Percentiles rank a stretch among this genome's conserved stretches.
Conservation (phyloP, 352 stramenopile genomes). For the Phytophthora pini region DNA sequence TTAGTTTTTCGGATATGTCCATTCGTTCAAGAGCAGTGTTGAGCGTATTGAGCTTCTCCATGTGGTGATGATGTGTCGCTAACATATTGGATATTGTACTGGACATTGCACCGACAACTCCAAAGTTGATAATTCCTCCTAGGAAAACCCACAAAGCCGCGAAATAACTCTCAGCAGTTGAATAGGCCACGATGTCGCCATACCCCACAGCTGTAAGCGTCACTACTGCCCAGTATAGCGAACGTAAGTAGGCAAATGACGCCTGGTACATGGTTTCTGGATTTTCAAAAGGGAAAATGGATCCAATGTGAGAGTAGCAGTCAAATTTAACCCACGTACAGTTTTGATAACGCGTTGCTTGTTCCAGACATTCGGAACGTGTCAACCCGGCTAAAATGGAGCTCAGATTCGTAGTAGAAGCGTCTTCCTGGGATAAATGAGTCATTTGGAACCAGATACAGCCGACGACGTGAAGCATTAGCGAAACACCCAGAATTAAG, state of each 20-base stretch:
- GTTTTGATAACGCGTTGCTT: slow-evolving; percentile 53
- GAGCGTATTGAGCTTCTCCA: slow-evolving; percentile 67
- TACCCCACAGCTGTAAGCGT: slow-evolving; percentile 75
- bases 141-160: slow-evolving; percentile 70
- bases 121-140: slow-evolving; percentile 79
- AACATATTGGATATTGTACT: slow-evolving; percentile 73
- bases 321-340: slow-evolving; percentile 79
- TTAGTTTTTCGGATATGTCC: slow-evolving; percentile 47
- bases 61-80: slow-evolving; percentile 56
- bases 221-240: slow-evolving; percentile 76
- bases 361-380: slow-evolving; percentile 44
- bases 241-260: slow-evolving; percentile 69
- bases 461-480: slow-evolving; percentile 58
- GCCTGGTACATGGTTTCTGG: slow-evolving; percentile 44
- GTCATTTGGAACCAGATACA: slow-evolving; percentile 72
- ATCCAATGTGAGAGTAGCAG: slow-evolving; percentile 59
- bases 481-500: slow-evolving; percentile 56
- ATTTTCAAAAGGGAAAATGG: slow-evolving; percentile 39
- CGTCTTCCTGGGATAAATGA: neutral
- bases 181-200: slow-evolving; percentile 39
- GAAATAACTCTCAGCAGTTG: slow-evolving; percentile 68
- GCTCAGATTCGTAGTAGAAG: no score
- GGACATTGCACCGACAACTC: slow-evolving; percentile 75
- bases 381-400: slow-evolving; percentile 26
- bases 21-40: slow-evolving; percentile 65